Conservation (phyloP, 164 flowering plant species). For the Santalum album region DNA sequence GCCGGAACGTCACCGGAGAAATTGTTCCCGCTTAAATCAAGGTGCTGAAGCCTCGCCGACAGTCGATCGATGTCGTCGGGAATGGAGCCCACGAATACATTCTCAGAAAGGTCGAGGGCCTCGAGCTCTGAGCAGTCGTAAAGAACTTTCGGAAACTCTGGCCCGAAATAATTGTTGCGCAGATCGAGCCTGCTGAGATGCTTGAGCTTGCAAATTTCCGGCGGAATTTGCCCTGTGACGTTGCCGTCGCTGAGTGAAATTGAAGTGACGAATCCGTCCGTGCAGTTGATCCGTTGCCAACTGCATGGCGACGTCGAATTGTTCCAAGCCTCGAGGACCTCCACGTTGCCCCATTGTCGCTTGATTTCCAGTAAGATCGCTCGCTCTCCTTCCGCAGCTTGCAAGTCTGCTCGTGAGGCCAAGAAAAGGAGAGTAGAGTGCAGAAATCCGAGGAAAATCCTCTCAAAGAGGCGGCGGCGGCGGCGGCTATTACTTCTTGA, state of each 20-base stretch:
- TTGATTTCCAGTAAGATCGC: too few relatives aligned
- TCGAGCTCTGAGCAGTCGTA: not conserved
- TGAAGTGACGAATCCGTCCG: too few relatives aligned
- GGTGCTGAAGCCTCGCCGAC: constrained; percentile 18
- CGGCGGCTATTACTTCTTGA: too few relatives aligned
- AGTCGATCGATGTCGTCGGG: constrained; percentile 11
- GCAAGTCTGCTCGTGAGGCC: too few relatives aligned
- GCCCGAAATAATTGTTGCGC: not conserved
- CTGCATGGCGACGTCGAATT: too few relatives aligned
- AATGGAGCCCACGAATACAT: not conserved
- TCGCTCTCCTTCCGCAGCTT: too few relatives aligned
- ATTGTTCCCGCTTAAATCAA: constrained; percentile 49
- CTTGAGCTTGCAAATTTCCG: not conserved
- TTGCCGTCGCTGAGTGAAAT: not conserved
- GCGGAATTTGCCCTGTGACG: not conserved
- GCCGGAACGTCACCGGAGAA: constrained; percentile 67
- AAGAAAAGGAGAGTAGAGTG: too few relatives aligned
- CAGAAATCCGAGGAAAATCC: too few relatives aligned
- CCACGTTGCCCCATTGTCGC: too few relatives aligned
- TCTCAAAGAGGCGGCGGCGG: too few relatives aligned
- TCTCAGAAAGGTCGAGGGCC: not conserved
- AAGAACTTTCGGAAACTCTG: not conserved
- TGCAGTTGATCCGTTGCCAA: too few relatives aligned
- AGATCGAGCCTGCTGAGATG: not conserved
- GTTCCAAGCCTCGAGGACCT: too few relatives aligned